These are phyloP conservation scores for Aspergillus pseudoglaucus DNA, from an alignment of 2,329 filamentous ascomycete genomes.

Conservation along the genomic window DNA sequence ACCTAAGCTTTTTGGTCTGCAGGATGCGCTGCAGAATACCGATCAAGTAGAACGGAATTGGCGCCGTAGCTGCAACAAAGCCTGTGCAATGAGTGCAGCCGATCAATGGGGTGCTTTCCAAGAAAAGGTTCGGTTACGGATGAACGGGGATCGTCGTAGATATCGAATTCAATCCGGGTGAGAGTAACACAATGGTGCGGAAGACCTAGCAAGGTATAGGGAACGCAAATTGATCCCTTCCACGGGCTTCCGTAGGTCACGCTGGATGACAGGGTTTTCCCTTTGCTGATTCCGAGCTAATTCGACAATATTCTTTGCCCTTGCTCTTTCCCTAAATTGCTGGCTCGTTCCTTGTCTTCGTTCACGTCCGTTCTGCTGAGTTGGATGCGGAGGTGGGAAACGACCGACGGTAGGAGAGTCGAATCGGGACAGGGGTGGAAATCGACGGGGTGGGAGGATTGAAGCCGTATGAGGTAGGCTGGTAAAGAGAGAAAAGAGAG, in stretches of 20 bases:
- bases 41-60: slow-evolving; percentile 13
- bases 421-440: slow-evolving; percentile 10
- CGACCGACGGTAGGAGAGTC: slow-evolving; percentile 5
- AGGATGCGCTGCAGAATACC: slow-evolving; percentile 11
- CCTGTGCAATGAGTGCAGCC: slow-evolving; percentile 5
- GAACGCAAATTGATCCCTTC: neutral
- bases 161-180: neutral
- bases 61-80: slow-evolving; percentile 15
- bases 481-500: slow-evolving; percentile 8
- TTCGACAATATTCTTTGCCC: neutral
- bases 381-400: slow-evolving; percentile 8
- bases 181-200: slow-evolving; percentile 1
- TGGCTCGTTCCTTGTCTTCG: neutral
- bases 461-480: slow-evolving; percentile 1
- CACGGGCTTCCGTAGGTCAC: neutral
- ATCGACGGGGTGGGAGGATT: slow-evolving; percentile 14
- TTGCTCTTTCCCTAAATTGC: neutral
- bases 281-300: neutral
- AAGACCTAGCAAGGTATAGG: neutral
- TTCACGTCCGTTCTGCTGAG: neutral
- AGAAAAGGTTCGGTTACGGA: neutral
- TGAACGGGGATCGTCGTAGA: slow-evolving; percentile 1
- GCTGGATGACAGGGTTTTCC: neutral
- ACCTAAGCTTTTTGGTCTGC: slow-evolving; percentile 8
- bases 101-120: slow-evolving; percentile 1